These are phyloP conservation scores for Tieghemostelium lacteum DNA, from an alignment of 78 protist species.

Conservation along the genomic window DNA sequence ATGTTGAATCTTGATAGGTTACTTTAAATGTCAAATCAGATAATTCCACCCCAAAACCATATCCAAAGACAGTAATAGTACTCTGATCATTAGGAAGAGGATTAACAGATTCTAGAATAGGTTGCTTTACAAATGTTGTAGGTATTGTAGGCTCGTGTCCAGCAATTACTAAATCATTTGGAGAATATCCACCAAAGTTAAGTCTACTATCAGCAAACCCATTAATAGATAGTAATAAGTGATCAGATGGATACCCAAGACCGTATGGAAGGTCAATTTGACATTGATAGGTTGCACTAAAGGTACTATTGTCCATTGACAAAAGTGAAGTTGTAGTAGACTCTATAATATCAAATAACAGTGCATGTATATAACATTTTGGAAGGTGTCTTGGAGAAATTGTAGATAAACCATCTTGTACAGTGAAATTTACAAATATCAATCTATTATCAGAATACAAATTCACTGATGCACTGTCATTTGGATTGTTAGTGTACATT, in stretches of 20 bases:
- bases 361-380: too few species aligned
- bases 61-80: neutral
- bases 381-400: neutral
- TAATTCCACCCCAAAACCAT: neutral
- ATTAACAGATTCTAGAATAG: neutral
- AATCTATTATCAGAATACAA: too few species aligned
- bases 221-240: constrained; percentile 7
- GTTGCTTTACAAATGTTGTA: neutral
- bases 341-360: neutral
- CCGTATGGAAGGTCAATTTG: constrained; percentile 10
- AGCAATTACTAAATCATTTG: neutral
- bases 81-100: neutral
- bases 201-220: neutral
- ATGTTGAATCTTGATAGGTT: neutral
- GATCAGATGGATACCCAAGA: constrained; percentile 11
- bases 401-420: too few species aligned
- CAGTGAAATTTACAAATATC: too few species aligned
- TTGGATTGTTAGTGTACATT: too few species aligned
- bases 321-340: neutral
- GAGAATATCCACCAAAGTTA: constrained; percentile 1
- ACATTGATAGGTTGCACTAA: neutral
- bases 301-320: neutral
- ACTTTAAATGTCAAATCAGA: neutral
- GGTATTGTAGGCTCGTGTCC: neutral
- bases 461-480: too few species aligned